phyloP scores from a whole-genome alignment of 495 filamentous ascomycete species.

The Penicillium arizonense region DNA sequence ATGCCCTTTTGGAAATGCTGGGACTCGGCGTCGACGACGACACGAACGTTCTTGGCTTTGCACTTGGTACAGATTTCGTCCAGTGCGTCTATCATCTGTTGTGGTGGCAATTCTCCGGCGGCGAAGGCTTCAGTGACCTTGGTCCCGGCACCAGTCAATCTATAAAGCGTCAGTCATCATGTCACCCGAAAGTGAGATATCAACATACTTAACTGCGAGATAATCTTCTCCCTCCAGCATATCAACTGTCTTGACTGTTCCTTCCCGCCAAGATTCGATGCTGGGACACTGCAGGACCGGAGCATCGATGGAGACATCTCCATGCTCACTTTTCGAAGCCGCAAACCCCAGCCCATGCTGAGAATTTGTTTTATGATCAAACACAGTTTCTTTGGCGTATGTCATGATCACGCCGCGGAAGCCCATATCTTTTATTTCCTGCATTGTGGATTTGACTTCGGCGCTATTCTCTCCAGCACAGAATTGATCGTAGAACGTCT shows the following conservation, averaged over 20 bases:
- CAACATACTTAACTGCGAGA: slow-evolving; percentile 69
- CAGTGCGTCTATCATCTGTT: slow-evolving; percentile 38
- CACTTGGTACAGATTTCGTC: slow-evolving; percentile 35
- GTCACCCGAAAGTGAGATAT: neutral
- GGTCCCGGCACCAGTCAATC: slow-evolving; percentile 32
- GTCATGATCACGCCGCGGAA: slow-evolving; percentile 47
- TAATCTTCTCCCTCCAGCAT: slow-evolving; percentile 70
- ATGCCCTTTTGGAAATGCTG: slow-evolving; percentile 73
- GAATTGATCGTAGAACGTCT: slow-evolving; percentile 48
- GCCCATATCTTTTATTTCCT: slow-evolving; percentile 37
- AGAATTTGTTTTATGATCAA: slow-evolving; percentile 31
- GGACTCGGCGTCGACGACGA: slow-evolving; percentile 87
- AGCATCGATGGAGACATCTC: slow-evolving; percentile 6
- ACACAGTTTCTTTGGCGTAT: slow-evolving; percentile 46
- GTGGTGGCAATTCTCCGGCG: slow-evolving; percentile 25
- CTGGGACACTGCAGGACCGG: slow-evolving; percentile 39
- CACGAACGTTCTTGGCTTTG: slow-evolving; percentile 56
- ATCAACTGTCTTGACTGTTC: slow-evolving; percentile 68
- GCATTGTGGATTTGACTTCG: slow-evolving; percentile 34
- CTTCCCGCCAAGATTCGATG: slow-evolving; percentile 66
- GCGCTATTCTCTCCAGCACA: slow-evolving; percentile 42
- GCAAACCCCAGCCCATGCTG: slow-evolving; percentile 26
- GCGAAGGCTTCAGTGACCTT: slow-evolving; percentile 31
- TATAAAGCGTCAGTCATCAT: slow-evolving; percentile 8
- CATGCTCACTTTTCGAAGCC: slow-evolving; percentile 13